Conservation (phyloP, 495 filamentous ascomycete genomes). For the Aspergillus heteromorphus region DNA sequence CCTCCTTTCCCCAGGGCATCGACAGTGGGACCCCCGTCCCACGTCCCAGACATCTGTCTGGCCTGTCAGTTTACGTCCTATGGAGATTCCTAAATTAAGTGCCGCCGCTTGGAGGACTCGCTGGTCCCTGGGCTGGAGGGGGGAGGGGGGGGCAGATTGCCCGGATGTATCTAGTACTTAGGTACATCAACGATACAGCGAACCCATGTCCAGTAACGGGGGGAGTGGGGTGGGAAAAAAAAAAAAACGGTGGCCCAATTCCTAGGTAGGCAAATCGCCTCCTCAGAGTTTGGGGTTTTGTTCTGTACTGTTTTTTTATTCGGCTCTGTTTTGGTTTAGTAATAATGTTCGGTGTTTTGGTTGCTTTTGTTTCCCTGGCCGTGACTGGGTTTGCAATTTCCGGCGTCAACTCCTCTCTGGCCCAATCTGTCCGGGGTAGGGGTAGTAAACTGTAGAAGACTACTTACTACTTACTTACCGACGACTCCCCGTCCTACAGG, state of each 20-base stretch:
- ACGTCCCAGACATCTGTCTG: too few species aligned
- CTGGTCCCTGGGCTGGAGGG: too few species aligned
- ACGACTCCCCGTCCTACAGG: background rate
- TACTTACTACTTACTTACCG: background rate
- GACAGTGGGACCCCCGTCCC: background rate
- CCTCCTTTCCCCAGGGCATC: slow-evolving; percentile 9
- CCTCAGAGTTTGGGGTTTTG: too few species aligned
- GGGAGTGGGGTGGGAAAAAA: too few species aligned
- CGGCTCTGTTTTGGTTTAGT: too few species aligned
- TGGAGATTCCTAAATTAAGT: slow-evolving; percentile 2
- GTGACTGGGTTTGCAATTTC: too few species aligned
- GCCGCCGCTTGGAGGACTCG: background rate
- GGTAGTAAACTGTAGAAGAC: background rate
- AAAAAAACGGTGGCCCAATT: slow-evolving; percentile 1
- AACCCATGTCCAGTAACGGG: slow-evolving; percentile 3
- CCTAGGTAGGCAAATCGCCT: too few species aligned
- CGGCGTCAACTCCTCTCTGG: too few species aligned
- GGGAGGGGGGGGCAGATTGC: too few species aligned
- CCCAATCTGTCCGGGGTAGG: background rate
- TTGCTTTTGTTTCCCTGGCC: too few species aligned
- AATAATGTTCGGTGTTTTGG: too few species aligned
- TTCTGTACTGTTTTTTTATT: too few species aligned
- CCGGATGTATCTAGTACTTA: slow-evolving; percentile 6
- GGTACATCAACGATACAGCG: background rate
- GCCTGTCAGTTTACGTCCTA: slow-evolving; percentile 14